A percentile compares a stretch with the other conserved stretches of the same genome.
Conservation (phyloP, 139 green algal species). For the Pedinophyceae sp. region DNA sequence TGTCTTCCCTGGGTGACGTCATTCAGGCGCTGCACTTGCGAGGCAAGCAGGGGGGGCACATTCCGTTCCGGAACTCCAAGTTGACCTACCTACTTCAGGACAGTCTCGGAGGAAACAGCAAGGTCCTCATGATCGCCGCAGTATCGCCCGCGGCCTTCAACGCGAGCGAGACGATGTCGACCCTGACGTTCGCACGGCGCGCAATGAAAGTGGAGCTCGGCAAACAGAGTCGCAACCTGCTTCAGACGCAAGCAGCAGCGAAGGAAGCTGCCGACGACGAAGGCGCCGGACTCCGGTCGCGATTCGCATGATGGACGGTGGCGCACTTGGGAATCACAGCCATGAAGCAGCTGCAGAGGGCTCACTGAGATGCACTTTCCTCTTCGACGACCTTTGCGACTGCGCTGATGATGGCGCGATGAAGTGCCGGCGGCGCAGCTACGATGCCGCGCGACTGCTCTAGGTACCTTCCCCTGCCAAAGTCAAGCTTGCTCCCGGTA, state of each 20-base stretch:
- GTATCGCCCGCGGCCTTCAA: neutral
- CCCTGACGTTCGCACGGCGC: neutral
- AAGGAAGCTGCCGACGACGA: no score
- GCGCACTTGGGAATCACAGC: no score
- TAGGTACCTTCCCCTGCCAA: conserved; percentile 39
- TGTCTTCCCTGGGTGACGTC: conserved; percentile 1
- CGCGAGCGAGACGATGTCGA: neutral
- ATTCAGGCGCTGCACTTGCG: conserved; percentile 1
- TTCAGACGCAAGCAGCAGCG: no score
- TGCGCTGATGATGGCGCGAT: conserved; percentile 23
- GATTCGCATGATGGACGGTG: no score
- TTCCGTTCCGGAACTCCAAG: conserved; percentile 4
- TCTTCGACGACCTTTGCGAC: no score
- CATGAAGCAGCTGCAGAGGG: no score
- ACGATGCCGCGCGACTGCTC: conserved; percentile 36
- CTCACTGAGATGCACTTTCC: no score
- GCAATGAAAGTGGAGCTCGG: neutral
- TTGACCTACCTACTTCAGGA: conserved; percentile 5
- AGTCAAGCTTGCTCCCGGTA: conserved; percentile 35
- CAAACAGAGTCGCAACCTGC: no score
- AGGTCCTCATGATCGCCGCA: conserved; percentile 7
- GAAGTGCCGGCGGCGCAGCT: conserved; percentile 28
- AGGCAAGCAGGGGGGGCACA: neutral
- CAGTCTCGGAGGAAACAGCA: conserved; percentile 6
- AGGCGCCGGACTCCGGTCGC: no score